phyloP scores from a whole-genome alignment of 2,329 filamentous ascomycete genomes.

The Cladosporium sp. region DNA sequence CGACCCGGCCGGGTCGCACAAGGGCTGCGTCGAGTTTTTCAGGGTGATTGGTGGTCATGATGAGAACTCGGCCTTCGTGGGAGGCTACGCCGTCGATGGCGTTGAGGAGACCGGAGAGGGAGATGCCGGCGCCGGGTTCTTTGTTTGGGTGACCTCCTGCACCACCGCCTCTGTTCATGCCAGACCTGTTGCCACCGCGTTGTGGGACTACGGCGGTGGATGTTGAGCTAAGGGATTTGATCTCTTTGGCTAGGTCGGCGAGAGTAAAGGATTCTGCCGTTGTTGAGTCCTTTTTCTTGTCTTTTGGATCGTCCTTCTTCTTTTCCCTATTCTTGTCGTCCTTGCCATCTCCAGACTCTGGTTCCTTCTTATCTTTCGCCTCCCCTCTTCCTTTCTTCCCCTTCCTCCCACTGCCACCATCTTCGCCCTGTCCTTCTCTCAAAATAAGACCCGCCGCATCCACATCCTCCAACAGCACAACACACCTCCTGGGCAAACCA shows the following conservation, averaged over 20 bases:
- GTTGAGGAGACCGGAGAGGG: slow-evolving; percentile 74
- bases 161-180: neutral
- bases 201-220: neutral
- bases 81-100: slow-evolving; percentile 78
- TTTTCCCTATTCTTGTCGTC: slow-evolving; percentile 3
- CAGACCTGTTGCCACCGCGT: neutral
- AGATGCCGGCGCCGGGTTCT: slow-evolving; percentile 55
- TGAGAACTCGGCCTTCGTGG: slow-evolving; percentile 72
- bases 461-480: slow-evolving; percentile 46
- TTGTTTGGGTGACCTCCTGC: slow-evolving; percentile 16
- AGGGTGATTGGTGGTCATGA: slow-evolving; percentile 78
- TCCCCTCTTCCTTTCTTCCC: slow-evolving; percentile 16
- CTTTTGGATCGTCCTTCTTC: slow-evolving; percentile 10
- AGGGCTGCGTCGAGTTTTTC: slow-evolving; percentile 64
- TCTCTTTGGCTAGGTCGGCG: slow-evolving; percentile 21
- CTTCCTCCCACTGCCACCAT: slow-evolving; percentile 10
- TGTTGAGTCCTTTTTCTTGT: neutral
- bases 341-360: slow-evolving; percentile 12
- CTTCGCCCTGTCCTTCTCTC: slow-evolving; percentile 21
- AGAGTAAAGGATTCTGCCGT: slow-evolving; percentile 26
- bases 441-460: slow-evolving; percentile 44
- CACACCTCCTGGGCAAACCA: slow-evolving; percentile 40
- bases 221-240: neutral
- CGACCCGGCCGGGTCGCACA: slow-evolving; percentile 68
- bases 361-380: slow-evolving; percentile 37